These are phyloP conservation scores for Rhodomyrtus tomentosa DNA, from an alignment of 345 rosid genomes.

Conservation along the genomic window DNA sequence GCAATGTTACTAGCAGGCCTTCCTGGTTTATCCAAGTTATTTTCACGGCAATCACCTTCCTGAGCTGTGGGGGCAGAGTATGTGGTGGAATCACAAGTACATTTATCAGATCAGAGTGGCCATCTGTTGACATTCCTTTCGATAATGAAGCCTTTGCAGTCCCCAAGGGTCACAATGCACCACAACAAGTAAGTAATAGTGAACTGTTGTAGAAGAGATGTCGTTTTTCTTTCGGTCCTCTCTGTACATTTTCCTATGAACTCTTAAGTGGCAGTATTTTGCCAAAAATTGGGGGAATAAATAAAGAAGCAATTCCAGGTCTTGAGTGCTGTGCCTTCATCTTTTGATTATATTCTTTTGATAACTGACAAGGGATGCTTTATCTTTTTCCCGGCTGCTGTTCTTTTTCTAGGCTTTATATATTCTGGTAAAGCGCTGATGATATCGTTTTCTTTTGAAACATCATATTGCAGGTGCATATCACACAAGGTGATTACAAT, in stretches of 20 bases:
- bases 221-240: not conserved
- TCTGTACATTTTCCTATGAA: not conserved
- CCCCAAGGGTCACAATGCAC: conserved; percentile 79
- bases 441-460: not conserved
- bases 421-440: not conserved
- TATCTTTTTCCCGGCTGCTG: not conserved
- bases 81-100: conserved; percentile 56
- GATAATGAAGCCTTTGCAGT: conserved; percentile 52
- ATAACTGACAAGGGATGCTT: not conserved
- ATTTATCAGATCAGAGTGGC: conserved; percentile 72
- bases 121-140: conserved; percentile 75
- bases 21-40: not conserved
- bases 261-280: not conserved
- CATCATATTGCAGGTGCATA: conserved; percentile 46
- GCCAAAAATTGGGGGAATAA: not conserved
- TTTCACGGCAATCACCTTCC: conserved; percentile 14
- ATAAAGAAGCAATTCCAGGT: not conserved
- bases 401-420: not conserved
- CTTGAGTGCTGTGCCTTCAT: not conserved
- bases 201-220: not conserved
- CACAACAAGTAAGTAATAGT: conserved; percentile 60
- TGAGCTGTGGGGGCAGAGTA: conserved; percentile 24
- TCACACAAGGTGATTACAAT: conserved; percentile 89
- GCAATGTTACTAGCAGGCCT: not conserved
- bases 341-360: not conserved